These are phyloP conservation scores for Termitomyces sp. DNA, from an alignment of 768 basidiomycete genomes.

Conservation along the genomic window DNA sequence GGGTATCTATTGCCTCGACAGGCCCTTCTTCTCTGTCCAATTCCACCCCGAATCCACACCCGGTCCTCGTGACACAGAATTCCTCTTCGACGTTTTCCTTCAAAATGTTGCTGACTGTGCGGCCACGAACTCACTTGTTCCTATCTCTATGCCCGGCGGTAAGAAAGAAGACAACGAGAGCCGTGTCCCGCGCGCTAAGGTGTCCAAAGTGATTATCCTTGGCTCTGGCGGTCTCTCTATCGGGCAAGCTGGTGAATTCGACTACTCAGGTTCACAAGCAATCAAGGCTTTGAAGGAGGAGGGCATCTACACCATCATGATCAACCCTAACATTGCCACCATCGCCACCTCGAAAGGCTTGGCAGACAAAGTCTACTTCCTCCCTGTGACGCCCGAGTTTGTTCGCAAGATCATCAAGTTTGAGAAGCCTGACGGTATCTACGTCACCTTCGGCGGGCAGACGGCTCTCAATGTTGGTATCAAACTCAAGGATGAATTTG, in stretches of 20 bases:
- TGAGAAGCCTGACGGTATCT: slow-evolving; percentile 98
- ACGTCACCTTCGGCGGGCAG: slow-evolving; percentile 97
- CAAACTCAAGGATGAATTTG: slow-evolving; percentile 97
- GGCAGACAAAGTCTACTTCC: slow-evolving; percentile 99
- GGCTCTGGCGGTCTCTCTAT: slow-evolving; percentile 98
- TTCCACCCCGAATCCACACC: slow-evolving; percentile 98
- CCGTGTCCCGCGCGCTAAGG: slow-evolving; percentile 65
- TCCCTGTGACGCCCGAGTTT: slow-evolving; percentile 97
- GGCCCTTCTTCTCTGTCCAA: slow-evolving; percentile 98
- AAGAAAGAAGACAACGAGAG: slow-evolving; percentile 77
- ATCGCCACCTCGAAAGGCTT: slow-evolving; percentile 97
- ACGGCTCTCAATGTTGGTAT: slow-evolving; percentile 96
- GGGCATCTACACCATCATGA: slow-evolving; percentile 97
- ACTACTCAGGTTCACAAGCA: slow-evolving; percentile 98
- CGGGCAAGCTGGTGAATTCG: slow-evolving; percentile 98
- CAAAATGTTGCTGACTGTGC: slow-evolving; percentile 77
- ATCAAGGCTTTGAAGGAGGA: slow-evolving; percentile 99
- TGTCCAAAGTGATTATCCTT: slow-evolving; percentile 92
- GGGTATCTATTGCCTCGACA: slow-evolving; percentile 89
- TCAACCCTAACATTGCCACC: slow-evolving; percentile 99
- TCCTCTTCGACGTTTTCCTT: slow-evolving; percentile 97
- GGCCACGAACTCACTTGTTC: slow-evolving; percentile 44
- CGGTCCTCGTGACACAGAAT: slow-evolving; percentile 97
- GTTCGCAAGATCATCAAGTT: slow-evolving; percentile 98
- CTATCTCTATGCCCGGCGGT: slow-evolving; percentile 73